Conservation (phyloP, 768 basidiomycete genomes). For the Collybia nuda region DNA sequence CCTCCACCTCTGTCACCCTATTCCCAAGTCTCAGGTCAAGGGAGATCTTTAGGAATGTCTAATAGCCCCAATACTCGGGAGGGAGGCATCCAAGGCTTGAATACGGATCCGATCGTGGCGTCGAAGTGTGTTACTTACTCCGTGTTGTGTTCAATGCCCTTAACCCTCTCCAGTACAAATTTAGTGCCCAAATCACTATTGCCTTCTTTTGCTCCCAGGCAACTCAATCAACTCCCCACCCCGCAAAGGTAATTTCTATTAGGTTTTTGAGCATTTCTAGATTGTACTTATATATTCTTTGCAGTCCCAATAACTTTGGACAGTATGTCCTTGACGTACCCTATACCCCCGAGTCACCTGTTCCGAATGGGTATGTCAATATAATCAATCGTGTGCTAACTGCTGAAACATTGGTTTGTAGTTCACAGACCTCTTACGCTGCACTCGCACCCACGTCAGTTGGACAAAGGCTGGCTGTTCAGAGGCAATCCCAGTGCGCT, state of each 20-base stretch:
- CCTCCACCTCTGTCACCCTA: background rate
- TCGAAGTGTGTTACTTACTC: background rate
- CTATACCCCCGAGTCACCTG: conserved; percentile 27
- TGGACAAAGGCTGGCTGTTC: conserved; percentile 12
- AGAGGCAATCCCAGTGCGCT: conserved; percentile 16
- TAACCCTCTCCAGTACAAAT: conserved; percentile 10
- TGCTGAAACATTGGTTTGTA: conserved; percentile 1
- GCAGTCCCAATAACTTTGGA: conserved; percentile 27
- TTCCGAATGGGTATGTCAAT: conserved; percentile 18
- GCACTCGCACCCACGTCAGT: conserved; percentile 6
- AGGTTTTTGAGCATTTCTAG: background rate
- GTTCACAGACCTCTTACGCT: conserved; percentile 14
- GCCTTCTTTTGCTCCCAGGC: conserved; percentile 21
- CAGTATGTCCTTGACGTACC: conserved; percentile 19
- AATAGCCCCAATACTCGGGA: conserved; percentile 1
- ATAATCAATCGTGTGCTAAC: background rate
- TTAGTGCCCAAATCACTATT: conserved; percentile 13
- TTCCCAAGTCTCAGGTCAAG: conserved; percentile 4
- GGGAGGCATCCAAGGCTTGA: conserved; percentile 10
- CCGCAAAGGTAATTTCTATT: conserved; percentile 23
- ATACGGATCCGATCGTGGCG: background rate
- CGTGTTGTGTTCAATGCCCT: background rate
- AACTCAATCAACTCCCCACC: conserved; percentile 33
- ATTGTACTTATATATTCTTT: background rate
- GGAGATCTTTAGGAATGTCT: conserved; percentile 6